Conservation (phyloP, 2,329 filamentous ascomycete species). For the Penicillium freii region DNA sequence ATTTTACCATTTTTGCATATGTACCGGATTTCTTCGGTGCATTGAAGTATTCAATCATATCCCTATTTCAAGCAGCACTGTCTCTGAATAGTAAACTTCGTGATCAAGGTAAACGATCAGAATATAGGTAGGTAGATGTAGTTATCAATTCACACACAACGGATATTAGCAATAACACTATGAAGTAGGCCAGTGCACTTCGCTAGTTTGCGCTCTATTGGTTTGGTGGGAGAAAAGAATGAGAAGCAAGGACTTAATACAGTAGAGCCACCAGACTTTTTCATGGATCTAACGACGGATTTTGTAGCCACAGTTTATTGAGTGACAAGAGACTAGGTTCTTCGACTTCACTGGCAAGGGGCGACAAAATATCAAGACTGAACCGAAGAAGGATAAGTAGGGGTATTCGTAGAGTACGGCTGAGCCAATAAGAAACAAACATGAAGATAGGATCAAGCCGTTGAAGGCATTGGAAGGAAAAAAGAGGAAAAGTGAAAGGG, state of each 20-base stretch:
- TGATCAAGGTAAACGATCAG: background rate
- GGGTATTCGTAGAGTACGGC: background rate
- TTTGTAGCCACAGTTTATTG: background rate
- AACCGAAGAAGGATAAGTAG: background rate
- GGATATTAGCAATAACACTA: background rate
- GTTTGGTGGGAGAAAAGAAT: background rate
- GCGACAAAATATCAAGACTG: background rate
- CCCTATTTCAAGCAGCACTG: background rate
- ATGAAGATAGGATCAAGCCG: background rate
- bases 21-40: conserved; percentile 7
- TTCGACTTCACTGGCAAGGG: background rate
- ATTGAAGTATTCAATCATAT: conserved; percentile 11
- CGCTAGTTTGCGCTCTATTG: background rate
- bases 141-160: background rate
- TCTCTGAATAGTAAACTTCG: background rate
- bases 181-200: background rate
- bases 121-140: background rate
- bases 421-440: background rate
- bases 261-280: background rate
- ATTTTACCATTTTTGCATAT: conserved; percentile 15
- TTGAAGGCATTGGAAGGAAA: background rate
- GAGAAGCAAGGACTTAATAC: background rate
- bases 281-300: background rate
- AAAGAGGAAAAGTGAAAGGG: background rate
- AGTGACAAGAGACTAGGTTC: background rate